Evolutionary conservation across 768 basidiomycete species (phyloP).

Genomic region (Nevesoporus exiguus): DNA sequence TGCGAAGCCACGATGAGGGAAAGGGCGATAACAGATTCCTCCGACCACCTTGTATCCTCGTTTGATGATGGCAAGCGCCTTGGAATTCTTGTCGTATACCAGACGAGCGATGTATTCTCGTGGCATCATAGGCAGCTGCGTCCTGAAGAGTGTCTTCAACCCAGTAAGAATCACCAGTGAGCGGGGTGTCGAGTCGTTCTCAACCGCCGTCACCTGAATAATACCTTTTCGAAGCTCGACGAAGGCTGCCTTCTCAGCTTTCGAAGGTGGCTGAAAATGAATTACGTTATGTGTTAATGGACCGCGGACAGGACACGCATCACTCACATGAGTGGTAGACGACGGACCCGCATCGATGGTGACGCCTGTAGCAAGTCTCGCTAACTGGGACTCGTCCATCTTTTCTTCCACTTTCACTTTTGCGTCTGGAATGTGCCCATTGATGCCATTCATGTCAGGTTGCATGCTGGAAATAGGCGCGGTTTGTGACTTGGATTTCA

Average conservation of each 20-base stretch:
- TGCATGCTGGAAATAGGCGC: constrained; percentile 45
- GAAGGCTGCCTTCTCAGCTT: constrained; percentile 73
- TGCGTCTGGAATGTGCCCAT: constrained; percentile 47
- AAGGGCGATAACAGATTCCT: constrained; percentile 95
- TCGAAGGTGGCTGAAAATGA: constrained; percentile 45
- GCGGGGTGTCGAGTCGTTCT: constrained; percentile 73
- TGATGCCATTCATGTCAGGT: constrained; percentile 36
- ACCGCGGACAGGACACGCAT: neutral
- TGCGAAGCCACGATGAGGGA: constrained; percentile 90
- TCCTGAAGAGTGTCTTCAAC: constrained; percentile 96
- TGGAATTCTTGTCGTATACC: constrained; percentile 91
- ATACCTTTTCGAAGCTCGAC: constrained; percentile 78
- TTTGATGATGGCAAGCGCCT: constrained; percentile 90
- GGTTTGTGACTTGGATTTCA: constrained; percentile 58
- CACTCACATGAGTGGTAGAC: constrained; percentile 46
- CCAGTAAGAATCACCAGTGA: constrained; percentile 87
- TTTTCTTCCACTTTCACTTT: constrained; percentile 73
- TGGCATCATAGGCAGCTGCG: constrained; percentile 98
- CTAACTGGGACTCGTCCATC: constrained; percentile 74
- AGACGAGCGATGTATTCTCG: constrained; percentile 96
- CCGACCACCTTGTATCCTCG: constrained; percentile 94
- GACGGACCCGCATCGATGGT: constrained; percentile 63
- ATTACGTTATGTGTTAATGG: neutral
- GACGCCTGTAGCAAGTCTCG: constrained; percentile 74
- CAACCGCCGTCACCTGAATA: constrained; percentile 80